Evolutionary conservation across 78 protist species (phyloP).

Genomic region (Emiliania huxleyi): DNA sequence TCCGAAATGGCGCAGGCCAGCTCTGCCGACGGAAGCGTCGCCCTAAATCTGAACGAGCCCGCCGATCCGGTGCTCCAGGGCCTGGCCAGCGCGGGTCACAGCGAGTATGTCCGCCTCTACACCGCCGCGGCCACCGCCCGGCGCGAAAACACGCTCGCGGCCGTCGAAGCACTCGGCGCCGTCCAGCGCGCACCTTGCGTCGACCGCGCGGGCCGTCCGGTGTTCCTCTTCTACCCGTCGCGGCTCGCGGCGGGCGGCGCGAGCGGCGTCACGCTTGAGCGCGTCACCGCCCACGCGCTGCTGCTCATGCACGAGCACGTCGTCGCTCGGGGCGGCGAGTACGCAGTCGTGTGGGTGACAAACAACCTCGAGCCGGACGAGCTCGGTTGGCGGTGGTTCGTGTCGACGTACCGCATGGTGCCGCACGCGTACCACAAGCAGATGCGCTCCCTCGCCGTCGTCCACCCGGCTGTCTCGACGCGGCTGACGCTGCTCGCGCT

Average conservation of each 20-base stretch:
- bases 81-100: background rate
- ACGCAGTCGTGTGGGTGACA: background rate
- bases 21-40: no score
- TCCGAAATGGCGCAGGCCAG: no score
- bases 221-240: background rate
- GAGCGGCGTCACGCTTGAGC: background rate
- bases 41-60: background rate
- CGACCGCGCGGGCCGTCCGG: background rate
- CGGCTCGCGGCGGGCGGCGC: background rate
- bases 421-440: background rate
- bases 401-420: background rate
- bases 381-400: background rate
- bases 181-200: background rate
- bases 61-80: background rate
- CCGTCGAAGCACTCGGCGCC: background rate
- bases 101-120: background rate
- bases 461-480: background rate
- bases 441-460: background rate
- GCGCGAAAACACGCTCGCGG: background rate
- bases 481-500: background rate
- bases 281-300: background rate
- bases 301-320: background rate
- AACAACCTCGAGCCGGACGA: background rate
- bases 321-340: background rate
- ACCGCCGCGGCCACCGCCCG: background rate